Evolutionary conservation across 2,329 filamentous ascomycete genomes (phyloP).

Genomic region (Bertia moriformis): DNA sequence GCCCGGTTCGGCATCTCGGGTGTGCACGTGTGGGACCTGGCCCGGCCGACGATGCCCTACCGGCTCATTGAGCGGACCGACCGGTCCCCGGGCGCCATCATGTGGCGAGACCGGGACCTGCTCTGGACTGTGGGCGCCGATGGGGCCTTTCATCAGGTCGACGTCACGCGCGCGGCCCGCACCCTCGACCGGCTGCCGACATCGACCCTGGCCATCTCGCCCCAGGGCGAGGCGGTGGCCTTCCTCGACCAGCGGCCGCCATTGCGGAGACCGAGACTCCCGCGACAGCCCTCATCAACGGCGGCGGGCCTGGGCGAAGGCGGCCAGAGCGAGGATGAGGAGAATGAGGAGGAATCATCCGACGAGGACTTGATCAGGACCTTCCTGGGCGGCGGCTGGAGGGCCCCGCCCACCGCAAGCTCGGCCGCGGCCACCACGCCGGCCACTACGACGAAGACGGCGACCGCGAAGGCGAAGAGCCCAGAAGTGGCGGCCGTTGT

Average conservation of each 20-base stretch:
- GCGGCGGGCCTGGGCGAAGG: constrained; percentile 21
- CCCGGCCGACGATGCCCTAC: constrained; percentile 50
- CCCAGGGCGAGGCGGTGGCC: constrained; percentile 43
- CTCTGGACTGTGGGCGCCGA: constrained; percentile 53
- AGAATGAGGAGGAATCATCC: constrained; percentile 47
- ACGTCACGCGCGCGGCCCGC: constrained; percentile 48
- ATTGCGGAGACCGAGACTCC: constrained; percentile 23
- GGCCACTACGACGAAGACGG: constrained; percentile 24
- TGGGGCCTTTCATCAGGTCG: constrained; percentile 47
- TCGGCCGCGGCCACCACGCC: constrained; percentile 26
- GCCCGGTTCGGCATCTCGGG: constrained; percentile 38
- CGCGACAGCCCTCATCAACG: constrained; percentile 12
- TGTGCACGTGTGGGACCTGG: constrained; percentile 57
- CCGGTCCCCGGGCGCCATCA: constrained; percentile 36
- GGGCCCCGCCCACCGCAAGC: too few relatives aligned
- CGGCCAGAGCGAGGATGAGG: constrained; percentile 32
- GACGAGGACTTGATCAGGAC: constrained; percentile 49
- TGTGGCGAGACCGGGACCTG: constrained; percentile 52
- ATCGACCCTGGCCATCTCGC: constrained; percentile 45
- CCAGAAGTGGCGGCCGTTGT: constrained; percentile 22
- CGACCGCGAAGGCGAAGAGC: constrained; percentile 41
- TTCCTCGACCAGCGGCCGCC: constrained; percentile 43
- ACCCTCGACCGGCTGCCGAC: constrained; percentile 47
- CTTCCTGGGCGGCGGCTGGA: constrained; percentile 35
- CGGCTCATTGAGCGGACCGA: constrained; percentile 50